Evolutionary conservation across 2,329 filamentous ascomycete species (phyloP).

Genomic region (Aspergillus felis): DNA sequence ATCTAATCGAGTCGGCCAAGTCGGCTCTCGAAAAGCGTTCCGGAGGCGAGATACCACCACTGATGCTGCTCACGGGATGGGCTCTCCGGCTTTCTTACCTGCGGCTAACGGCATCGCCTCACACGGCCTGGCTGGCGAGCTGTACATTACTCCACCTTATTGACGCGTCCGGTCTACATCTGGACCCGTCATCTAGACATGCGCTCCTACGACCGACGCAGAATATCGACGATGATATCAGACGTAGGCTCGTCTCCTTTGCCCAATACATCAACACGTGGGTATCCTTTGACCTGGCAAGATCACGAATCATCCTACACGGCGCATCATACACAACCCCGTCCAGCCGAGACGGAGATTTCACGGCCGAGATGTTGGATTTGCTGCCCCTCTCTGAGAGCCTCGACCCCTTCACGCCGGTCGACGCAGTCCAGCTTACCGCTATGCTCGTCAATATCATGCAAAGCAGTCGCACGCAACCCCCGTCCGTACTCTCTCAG

Average conservation of each 20-base stretch:
- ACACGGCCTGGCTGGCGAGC: slow-evolving; percentile 52
- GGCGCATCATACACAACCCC: slow-evolving; percentile 39
- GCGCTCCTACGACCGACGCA: background rate
- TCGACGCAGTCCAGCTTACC: slow-evolving; percentile 40
- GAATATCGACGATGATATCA: slow-evolving; percentile 28
- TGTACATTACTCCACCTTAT: slow-evolving; percentile 56
- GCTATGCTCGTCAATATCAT: slow-evolving; percentile 40
- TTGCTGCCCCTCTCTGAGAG: slow-evolving; percentile 50
- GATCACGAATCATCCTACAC: slow-evolving; percentile 48
- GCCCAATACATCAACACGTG: slow-evolving; percentile 55
- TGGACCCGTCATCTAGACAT: slow-evolving; percentile 11
- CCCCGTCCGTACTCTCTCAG: slow-evolving; percentile 46
- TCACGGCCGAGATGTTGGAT: slow-evolving; percentile 47
- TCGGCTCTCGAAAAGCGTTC: slow-evolving; percentile 40
- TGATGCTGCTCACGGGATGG: slow-evolving; percentile 40
- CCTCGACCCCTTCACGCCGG: slow-evolving; percentile 48
- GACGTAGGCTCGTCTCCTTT: slow-evolving; percentile 44
- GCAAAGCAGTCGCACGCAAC: slow-evolving; percentile 33
- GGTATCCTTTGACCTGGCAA: slow-evolving; percentile 56
- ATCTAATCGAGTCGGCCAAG: slow-evolving; percentile 45
- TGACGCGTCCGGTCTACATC: slow-evolving; percentile 45
- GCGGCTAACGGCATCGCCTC: slow-evolving; percentile 49
- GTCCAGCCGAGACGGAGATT: slow-evolving; percentile 38
- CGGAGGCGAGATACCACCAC: slow-evolving; percentile 13
- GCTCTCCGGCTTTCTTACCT: slow-evolving; percentile 51